Conservation (phyloP, 2,329 filamentous ascomycete species). For the Chaetomiaceae sp. region DNA sequence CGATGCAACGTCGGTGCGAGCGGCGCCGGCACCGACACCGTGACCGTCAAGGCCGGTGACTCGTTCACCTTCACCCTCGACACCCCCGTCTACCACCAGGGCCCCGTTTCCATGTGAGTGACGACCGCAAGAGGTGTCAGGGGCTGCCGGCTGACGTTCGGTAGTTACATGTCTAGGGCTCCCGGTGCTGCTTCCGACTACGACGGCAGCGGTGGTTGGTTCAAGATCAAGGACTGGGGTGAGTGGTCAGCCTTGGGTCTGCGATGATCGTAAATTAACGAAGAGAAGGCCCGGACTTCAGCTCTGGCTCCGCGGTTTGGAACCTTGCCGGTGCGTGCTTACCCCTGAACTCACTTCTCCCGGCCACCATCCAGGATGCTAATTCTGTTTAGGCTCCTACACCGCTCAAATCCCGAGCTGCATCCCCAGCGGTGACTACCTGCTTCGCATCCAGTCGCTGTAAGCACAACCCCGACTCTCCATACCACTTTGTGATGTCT, state of each 20-base stretch:
- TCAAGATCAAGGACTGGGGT: constrained; percentile 40
- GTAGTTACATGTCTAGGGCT: constrained; percentile 41
- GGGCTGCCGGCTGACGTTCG: constrained; percentile 18
- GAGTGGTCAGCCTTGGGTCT: not conserved
- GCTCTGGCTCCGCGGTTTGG: constrained; percentile 13
- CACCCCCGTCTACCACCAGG: constrained; percentile 42
- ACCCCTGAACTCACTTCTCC: too few species aligned
- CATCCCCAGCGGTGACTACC: constrained; percentile 55
- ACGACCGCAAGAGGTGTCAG: too few species aligned
- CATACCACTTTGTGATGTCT: too few species aligned
- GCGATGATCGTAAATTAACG: not conserved
- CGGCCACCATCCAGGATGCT: not conserved
- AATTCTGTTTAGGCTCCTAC: constrained; percentile 26
- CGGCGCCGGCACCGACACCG: constrained; percentile 33
- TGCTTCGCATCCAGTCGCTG: constrained; percentile 56
- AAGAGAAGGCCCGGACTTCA: constrained; percentile 13
- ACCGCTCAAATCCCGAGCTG: constrained; percentile 45
- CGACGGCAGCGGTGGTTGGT: constrained; percentile 39
- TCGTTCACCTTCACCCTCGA: constrained; percentile 40
- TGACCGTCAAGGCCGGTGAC: constrained; percentile 34
- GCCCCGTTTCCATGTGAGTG: constrained; percentile 19
- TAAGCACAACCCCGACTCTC: too few species aligned
- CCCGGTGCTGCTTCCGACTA: constrained; percentile 34
- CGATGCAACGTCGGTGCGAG: constrained; percentile 39
- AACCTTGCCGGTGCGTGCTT: constrained; percentile 7